Percentiles rank a stretch among this genome's conserved stretches.
Conservation (phyloP, 2,329 filamentous ascomycete genomes). For the Xylariaceae sp. region DNA sequence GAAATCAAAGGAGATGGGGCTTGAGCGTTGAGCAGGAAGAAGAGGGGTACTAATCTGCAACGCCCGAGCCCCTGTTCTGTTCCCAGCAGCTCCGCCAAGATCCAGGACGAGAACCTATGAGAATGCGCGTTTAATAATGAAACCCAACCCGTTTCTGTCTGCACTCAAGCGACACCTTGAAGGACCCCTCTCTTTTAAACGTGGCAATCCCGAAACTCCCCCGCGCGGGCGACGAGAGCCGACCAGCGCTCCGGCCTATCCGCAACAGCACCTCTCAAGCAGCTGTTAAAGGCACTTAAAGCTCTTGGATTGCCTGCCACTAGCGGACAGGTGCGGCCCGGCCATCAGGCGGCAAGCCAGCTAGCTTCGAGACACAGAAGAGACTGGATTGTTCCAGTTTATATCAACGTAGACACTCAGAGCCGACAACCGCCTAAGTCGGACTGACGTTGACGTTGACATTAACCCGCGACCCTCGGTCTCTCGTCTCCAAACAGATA, state of each 20-base stretch:
- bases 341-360: neutral
- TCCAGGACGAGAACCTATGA: too few species aligned
- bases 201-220: neutral
- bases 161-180: neutral
- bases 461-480: too few species aligned
- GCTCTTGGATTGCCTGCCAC: neutral
- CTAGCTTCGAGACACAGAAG: neutral
- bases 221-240: neutral
- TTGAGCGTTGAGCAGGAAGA: too few species aligned
- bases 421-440: too few species aligned
- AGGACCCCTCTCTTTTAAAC: neutral
- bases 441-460: too few species aligned
- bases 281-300: neutral
- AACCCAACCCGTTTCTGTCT: neutral
- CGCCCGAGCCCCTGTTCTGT: too few species aligned
- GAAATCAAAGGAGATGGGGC: too few species aligned
- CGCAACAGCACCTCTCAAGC: neutral
- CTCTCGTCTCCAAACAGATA: too few species aligned
- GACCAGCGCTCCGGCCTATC: neutral
- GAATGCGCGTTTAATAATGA: too few species aligned
- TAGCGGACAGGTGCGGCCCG: too few species aligned
- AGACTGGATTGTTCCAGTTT: neutral
- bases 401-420: neutral
- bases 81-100: too few species aligned
- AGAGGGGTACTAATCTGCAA: too few species aligned